Evolutionary conservation across 352 stramenopile genomes (phyloP), one percentile per base, ranked within the genome.

Genomic region (Pythium scleroteichum): DNA sequence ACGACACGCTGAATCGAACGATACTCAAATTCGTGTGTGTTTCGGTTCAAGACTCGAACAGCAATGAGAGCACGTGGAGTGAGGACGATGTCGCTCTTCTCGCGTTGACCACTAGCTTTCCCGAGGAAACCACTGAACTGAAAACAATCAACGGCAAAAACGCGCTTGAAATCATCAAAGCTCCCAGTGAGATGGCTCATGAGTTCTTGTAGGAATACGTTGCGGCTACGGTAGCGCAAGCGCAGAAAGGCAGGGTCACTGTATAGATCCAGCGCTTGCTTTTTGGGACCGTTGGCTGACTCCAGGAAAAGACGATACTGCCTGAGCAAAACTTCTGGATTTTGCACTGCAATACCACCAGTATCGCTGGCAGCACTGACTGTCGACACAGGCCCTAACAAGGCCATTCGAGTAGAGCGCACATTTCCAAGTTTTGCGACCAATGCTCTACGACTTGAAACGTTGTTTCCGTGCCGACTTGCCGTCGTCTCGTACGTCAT

Each of bases 301-400:
- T 94, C 82, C 0, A 94, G 32, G 59, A 94, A 94, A 4, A 89
- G 68, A 1, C 77, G 75, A 59, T 94, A 94, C 54, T 94, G 84
- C 17, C 73, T 68, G 38, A 94, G 53, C 0, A 94, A 56, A 6
- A 91, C 62, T 61, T 92, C 79, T 7, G 84, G 84, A 22, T 92
- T 94, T 55, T 89, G 81, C 29, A 94, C 58, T 8, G 41, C 46
- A 32, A 71, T 53, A 10, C 57, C 54, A 26, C 46, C 46, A 12
- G 8, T 54, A 1, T 63, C 61, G 29, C 46, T 62, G 12, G 49
- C 24, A 5, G 47, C 33, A 24, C 53, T 69, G 44, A 24, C 42
- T 14, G 44, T 19, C 7, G 55, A 69, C 17, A 23, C 41, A 12
- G 42, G 51, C 2, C 23, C 52, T 4, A 45, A 57, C 1, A 20